Conservation (phyloP, 192 early-diverging fungal species). For the Podila epicladia region DNA sequence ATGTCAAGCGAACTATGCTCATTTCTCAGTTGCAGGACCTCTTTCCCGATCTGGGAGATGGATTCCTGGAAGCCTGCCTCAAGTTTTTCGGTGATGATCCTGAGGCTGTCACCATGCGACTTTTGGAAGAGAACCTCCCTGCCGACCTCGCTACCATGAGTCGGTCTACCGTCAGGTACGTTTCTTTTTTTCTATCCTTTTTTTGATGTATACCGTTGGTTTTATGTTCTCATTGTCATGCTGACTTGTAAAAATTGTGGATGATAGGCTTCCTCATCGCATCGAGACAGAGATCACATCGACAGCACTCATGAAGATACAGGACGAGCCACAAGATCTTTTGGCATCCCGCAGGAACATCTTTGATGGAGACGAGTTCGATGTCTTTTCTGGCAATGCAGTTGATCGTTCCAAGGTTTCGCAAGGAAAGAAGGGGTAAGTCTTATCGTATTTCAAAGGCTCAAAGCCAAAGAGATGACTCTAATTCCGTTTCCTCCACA, state of each 20-base stretch:
- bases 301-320: constrained; percentile 3
- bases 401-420: constrained; percentile 74
- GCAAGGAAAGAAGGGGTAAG: constrained; percentile 77
- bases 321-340: constrained; percentile 42
- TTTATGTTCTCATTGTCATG: background rate
- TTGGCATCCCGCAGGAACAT: constrained; percentile 78
- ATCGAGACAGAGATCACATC: constrained; percentile 6
- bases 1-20: constrained; percentile 63
- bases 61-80: constrained; percentile 92
- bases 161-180: constrained; percentile 58
- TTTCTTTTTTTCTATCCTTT: background rate
- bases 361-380: constrained; percentile 95
- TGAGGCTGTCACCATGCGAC: constrained; percentile 80
- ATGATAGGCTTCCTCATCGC: constrained; percentile 17
- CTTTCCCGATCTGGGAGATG: constrained; percentile 89
- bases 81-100: constrained; percentile 68
- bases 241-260: background rate
- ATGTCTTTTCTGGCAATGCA: constrained; percentile 76
- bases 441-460: background rate
- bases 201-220: background rate
- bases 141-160: constrained; percentile 72
- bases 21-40: constrained; percentile 89
- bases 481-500: background rate
- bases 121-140: constrained; percentile 85
- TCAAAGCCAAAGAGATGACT: background rate